phyloP scores from a whole-genome alignment of 192 early-diverging fungal species.

The Oehlia diaphana region DNA sequence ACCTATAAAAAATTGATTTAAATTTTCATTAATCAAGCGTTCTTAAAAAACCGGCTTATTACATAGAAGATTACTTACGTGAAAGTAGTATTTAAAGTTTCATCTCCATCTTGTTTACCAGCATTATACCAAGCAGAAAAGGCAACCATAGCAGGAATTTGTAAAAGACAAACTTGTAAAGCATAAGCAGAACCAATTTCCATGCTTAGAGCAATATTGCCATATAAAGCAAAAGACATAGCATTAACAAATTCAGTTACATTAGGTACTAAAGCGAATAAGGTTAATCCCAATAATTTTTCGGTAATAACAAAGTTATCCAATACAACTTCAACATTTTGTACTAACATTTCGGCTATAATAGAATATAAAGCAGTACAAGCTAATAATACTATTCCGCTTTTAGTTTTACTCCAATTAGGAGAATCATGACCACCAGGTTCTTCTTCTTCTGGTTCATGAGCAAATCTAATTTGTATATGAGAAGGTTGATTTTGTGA shows the following conservation, averaged over 20 bases:
- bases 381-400: conserved; percentile 71
- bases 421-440: conserved; percentile 85
- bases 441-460: conserved; percentile 61
- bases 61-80: background rate
- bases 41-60: too few relatives aligned
- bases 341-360: conserved; percentile 92
- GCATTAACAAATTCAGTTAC: conserved; percentile 95
- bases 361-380: conserved; percentile 85
- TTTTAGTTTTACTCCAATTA: conserved; percentile 85
- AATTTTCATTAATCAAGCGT: background rate
- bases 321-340: conserved; percentile 81
- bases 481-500: conserved; percentile 32
- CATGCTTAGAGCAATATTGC: conserved; percentile 78
- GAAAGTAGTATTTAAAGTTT: conserved; percentile 22
- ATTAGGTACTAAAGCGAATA: conserved; percentile 95
- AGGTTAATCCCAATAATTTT: conserved; percentile 89
- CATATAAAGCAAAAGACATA: conserved; percentile 90
- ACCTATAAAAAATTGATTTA: conserved; percentile 12
- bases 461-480: conserved; percentile 38
- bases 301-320: conserved; percentile 67
- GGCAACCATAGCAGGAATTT: conserved; percentile 91
- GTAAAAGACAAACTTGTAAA: conserved; percentile 90
- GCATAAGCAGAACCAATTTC: conserved; percentile 98
- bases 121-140: conserved; percentile 59
- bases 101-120: conserved; percentile 39